phyloP scores from a whole-genome alignment of 345 rosid species.

The Camelina laxa region DNA sequence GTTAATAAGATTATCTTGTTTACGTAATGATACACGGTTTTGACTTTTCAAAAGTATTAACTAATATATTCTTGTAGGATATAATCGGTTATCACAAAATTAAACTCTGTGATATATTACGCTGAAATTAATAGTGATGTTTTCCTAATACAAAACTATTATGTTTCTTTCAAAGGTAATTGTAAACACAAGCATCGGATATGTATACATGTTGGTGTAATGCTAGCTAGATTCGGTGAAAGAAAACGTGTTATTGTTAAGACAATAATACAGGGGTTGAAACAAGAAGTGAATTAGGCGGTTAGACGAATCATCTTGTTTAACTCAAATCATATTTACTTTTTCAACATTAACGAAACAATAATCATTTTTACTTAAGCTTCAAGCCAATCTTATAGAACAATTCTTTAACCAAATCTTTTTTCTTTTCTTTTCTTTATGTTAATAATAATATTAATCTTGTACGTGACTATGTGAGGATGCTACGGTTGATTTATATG shows the following conservation, averaged over 20 bases:
- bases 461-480: constrained; percentile 5
- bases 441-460: background rate
- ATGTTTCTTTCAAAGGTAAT: background rate
- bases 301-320: constrained; percentile 35
- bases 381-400: constrained; percentile 21
- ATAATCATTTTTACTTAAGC: constrained; percentile 35
- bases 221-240: constrained; percentile 27
- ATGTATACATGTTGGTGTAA: background rate
- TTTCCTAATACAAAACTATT: background rate
- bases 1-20: background rate
- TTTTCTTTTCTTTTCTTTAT: too few species aligned
- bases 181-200: background rate
- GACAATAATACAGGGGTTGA: constrained; percentile 3
- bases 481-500: constrained; percentile 1
- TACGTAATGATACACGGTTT: constrained; percentile 1
- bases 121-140: too few species aligned
- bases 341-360: constrained; percentile 15
- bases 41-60: constrained; percentile 1
- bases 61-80: background rate
- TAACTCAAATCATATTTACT: constrained; percentile 14
- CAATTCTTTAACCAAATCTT: too few species aligned
- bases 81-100: background rate
- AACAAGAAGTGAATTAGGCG: background rate
- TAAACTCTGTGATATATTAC: too few species aligned
- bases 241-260: constrained; percentile 13